phyloP scores from a whole-genome alignment of 371 early-diverging fungal species.

The Mucor circinelloides region DNA sequence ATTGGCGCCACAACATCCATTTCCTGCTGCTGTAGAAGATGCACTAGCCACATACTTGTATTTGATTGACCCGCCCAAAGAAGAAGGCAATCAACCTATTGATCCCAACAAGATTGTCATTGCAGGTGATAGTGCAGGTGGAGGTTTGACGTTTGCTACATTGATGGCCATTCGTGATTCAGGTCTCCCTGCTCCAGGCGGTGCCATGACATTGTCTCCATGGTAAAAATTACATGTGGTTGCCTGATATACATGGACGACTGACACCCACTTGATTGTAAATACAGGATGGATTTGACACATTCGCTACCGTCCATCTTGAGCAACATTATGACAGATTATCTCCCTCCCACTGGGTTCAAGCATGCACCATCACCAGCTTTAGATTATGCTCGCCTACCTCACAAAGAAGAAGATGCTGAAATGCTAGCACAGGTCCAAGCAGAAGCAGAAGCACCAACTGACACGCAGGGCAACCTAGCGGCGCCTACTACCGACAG shows the following conservation, averaged over 20 bases:
- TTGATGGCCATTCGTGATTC: constrained; percentile 57
- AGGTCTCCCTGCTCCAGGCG: constrained; percentile 52
- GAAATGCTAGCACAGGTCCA: constrained; percentile 3
- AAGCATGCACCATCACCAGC: constrained; percentile 45
- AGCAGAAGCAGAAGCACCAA: constrained; percentile 1
- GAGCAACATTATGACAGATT: constrained; percentile 60
- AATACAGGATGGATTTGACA: constrained; percentile 56
- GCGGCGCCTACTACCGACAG: constrained; percentile 5
- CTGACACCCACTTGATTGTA: neutral
- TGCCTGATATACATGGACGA: constrained; percentile 13
- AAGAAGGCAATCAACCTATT: constrained; percentile 34
- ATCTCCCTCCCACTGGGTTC: constrained; percentile 62
- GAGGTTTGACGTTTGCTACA: constrained; percentile 56
- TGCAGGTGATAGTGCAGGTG: constrained; percentile 85
- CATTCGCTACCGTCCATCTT: constrained; percentile 69
- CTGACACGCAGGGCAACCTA: neutral
- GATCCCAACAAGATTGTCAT: constrained; percentile 71
- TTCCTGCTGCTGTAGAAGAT: constrained; percentile 85
- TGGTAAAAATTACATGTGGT: constrained; percentile 35
- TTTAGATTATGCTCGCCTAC: constrained; percentile 38
- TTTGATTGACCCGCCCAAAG: constrained; percentile 61
- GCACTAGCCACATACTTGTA: constrained; percentile 73
- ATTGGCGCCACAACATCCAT: constrained; percentile 81
- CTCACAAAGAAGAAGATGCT: constrained; percentile 13
- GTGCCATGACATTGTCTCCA: constrained; percentile 48